Conservation (phyloP, 1,284 basidiomycete species). For the Cutaneotrichosporon dermatis region DNA sequence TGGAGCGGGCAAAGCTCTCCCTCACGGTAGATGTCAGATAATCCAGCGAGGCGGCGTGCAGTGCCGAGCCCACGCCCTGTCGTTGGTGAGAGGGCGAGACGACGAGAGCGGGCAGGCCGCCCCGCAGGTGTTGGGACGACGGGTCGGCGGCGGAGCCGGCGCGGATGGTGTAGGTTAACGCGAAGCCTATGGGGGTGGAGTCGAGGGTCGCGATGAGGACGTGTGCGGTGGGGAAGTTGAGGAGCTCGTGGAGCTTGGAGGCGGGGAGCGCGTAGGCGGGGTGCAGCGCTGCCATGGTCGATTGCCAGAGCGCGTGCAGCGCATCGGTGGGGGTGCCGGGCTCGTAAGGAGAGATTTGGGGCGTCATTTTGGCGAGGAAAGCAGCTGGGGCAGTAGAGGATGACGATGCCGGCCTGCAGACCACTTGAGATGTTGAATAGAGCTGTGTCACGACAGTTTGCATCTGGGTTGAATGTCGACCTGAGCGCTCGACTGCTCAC, state of each 20-base stretch:
- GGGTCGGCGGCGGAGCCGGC: slow-evolving; percentile 3
- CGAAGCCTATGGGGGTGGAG: slow-evolving; percentile 12
- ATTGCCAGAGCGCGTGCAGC: slow-evolving; percentile 15
- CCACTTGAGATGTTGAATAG: no score
- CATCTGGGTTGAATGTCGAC: no score
- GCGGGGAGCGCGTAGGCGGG: slow-evolving; percentile 14
- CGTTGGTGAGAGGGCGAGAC: slow-evolving; percentile 14
- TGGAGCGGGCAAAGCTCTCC: slow-evolving; percentile 5
- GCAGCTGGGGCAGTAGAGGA: no score
- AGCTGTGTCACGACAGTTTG: no score
- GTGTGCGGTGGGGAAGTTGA: slow-evolving; percentile 8
- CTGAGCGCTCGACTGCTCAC: no score
- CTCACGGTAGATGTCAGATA: slow-evolving; percentile 12
- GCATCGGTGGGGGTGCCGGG: not conserved
- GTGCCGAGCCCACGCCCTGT: slow-evolving; percentile 18
- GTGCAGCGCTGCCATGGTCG: slow-evolving; percentile 1
- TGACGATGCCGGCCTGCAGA: no score
- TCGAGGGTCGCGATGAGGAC: slow-evolving; percentile 11
- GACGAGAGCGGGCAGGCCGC: slow-evolving; percentile 15
- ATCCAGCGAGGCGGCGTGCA: slow-evolving; percentile 15
- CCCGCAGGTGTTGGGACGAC: slow-evolving; percentile 17
- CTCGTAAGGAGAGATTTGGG: not conserved
- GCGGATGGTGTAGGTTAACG: slow-evolving; percentile 19
- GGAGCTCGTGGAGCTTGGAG: slow-evolving; percentile 12
- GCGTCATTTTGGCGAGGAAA: no score